phyloP scores from a whole-genome alignment of 805 yeast genomes.

The Starmerella lactis-condensi region DNA sequence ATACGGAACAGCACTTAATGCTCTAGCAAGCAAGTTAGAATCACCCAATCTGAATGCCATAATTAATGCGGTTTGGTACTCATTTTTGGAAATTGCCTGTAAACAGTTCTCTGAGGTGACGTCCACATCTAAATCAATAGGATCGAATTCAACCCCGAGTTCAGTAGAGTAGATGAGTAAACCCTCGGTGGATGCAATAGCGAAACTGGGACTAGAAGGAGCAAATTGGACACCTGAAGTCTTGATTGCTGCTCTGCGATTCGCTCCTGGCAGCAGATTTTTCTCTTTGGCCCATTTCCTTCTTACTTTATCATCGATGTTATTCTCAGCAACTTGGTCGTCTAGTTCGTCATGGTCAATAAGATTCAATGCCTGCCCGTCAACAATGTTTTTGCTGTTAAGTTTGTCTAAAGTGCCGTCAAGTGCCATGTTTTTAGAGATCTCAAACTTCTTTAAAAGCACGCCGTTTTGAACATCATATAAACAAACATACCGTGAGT shows the following conservation, averaged over 20 bases:
- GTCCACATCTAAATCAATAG: slow-evolving; percentile 83
- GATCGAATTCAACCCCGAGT: slow-evolving; percentile 55
- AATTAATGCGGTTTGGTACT: slow-evolving; percentile 58
- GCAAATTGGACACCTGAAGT: slow-evolving; percentile 65
- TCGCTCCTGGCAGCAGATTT: slow-evolving; percentile 66
- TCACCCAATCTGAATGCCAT: slow-evolving; percentile 93
- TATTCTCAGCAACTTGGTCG: slow-evolving; percentile 66
- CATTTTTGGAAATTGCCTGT: slow-evolving; percentile 39
- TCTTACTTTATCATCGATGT: slow-evolving; percentile 16
- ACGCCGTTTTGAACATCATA: slow-evolving; percentile 85
- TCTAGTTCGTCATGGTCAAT: slow-evolving; percentile 74
- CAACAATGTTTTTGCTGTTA: slow-evolving; percentile 70
- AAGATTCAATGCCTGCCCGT: slow-evolving; percentile 66
- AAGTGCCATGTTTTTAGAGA: slow-evolving; percentile 74
- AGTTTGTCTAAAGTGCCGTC: slow-evolving; percentile 70
- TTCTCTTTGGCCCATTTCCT: slow-evolving; percentile 25
- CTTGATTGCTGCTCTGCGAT: slow-evolving; percentile 62
- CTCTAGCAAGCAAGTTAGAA: slow-evolving; percentile 44
- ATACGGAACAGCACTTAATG: slow-evolving; percentile 57
- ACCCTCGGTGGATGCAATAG: slow-evolving; percentile 93
- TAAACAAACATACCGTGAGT: slow-evolving; percentile 73
- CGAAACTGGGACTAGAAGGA: slow-evolving; percentile 78
- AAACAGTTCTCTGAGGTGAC: slow-evolving; percentile 65
- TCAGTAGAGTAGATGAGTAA: slow-evolving; percentile 66
- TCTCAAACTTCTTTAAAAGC: slow-evolving; percentile 57